Percentiles rank a stretch among this genome's conserved stretches.
These are phyloP conservation scores for Pythium utonaiense DNA, from an alignment of 352 stramenopile species.

Conservation along the genomic window DNA sequence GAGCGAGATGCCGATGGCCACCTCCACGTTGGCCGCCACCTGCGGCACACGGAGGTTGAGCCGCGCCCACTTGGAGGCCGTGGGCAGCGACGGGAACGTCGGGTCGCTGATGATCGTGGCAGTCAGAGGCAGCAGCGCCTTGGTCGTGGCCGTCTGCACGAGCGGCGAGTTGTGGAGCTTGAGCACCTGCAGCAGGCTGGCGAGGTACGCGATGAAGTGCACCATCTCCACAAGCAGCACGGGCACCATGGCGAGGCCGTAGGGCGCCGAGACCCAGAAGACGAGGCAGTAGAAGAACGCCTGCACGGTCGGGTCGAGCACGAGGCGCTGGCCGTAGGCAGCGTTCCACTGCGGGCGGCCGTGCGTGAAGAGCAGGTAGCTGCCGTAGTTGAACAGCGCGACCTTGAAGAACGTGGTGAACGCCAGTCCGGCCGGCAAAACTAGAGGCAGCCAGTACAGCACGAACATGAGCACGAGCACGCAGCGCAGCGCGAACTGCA, in stretches of 20 bases:
- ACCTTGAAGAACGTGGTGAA: constrained; percentile 82
- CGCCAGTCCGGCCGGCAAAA: constrained; percentile 37
- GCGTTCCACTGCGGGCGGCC: constrained; percentile 64
- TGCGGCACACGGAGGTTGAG: constrained; percentile 80
- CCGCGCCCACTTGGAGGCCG: constrained; percentile 71
- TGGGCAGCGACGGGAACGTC: constrained; percentile 46
- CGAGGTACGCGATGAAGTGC: constrained; percentile 63
- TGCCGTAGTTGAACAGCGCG: constrained; percentile 72
- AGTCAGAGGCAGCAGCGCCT: constrained; percentile 52
- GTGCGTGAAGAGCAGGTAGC: constrained; percentile 81
- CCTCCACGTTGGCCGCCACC: constrained; percentile 74
- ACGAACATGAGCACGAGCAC: constrained; percentile 70
- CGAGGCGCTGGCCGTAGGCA: constrained; percentile 74
- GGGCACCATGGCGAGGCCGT: constrained; percentile 71
- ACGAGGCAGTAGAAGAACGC: constrained; percentile 83
- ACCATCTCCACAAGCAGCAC: constrained; percentile 81
- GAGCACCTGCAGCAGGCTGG: constrained; percentile 57
- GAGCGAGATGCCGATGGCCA: constrained; percentile 77
- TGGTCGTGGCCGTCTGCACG: constrained; percentile 42
- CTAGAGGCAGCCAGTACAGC: constrained; percentile 63
- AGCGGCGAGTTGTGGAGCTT: constrained; percentile 35
- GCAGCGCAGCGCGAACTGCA: constrained; percentile 63
- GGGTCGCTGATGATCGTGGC: constrained; percentile 60
- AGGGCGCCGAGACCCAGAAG: constrained; percentile 79
- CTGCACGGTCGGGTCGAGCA: constrained; percentile 80